A percentile compares a stretch with the other conserved stretches of the same genome.
These are phyloP conservation scores for Mariannaea sp. DNA, from an alignment of 2,329 filamentous ascomycete species.

Conservation along the genomic window DNA sequence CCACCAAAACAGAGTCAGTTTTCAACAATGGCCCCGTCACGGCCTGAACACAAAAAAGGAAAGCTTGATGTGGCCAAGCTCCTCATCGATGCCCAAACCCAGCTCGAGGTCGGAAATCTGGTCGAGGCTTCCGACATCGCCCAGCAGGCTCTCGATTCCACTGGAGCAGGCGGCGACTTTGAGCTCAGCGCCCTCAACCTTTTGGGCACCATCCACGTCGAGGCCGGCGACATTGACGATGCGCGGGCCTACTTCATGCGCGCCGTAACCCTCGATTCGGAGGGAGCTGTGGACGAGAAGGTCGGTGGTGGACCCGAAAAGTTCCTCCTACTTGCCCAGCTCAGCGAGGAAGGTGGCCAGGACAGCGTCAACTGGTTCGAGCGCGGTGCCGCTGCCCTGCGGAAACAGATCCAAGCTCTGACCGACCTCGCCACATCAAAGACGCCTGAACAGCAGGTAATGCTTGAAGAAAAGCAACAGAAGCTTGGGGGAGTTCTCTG, in stretches of 20 bases:
- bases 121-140: constrained; percentile 49
- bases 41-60: constrained; percentile 45
- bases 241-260: constrained; percentile 74
- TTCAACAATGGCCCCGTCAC: constrained; percentile 48
- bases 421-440: constrained; percentile 52
- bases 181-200: constrained; percentile 73
- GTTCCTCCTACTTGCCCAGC: constrained; percentile 91
- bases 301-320: constrained; percentile 87
- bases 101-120: constrained; percentile 49
- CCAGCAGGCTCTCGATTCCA: constrained; percentile 49
- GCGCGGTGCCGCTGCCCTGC: constrained; percentile 72
- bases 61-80: constrained; percentile 41
- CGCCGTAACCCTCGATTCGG: constrained; percentile 76
- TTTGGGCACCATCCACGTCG: constrained; percentile 80
- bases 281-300: constrained; percentile 71
- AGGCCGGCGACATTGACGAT: constrained; percentile 78
- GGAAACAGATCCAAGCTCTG: constrained; percentile 70
- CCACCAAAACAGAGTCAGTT: constrained; percentile 17
- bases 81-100: constrained; percentile 48
- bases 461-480: constrained; percentile 70
- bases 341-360: constrained; percentile 72
- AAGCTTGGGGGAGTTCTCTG: constrained; percentile 93
- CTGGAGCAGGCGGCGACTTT: constrained; percentile 52
- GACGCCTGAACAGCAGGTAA: constrained; percentile 46
- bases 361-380: constrained; percentile 72